Evolutionary conservation across 164 flowering plant species (phyloP).

Genomic region (Nymphaea colorata): DNA sequence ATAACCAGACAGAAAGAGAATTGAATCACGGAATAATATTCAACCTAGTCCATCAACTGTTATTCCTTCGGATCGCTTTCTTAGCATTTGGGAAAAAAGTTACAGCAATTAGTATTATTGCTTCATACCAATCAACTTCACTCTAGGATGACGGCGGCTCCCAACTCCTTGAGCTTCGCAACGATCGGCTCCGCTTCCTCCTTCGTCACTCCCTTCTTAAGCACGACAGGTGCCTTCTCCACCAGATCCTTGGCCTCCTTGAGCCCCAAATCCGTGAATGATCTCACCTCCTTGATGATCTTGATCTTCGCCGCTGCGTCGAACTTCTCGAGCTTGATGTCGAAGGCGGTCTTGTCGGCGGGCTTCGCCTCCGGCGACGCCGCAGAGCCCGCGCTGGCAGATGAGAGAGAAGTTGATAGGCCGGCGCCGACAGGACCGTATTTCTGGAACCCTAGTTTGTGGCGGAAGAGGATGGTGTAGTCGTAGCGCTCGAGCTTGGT

Average conservation of each 20-base stretch:
- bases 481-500: constrained; percentile 46
- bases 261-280: constrained; percentile 59
- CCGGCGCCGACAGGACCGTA: constrained; percentile 22
- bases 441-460: constrained; percentile 39
- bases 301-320: constrained; percentile 58
- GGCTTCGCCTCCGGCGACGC: constrained; percentile 11
- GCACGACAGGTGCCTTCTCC: constrained; percentile 50
- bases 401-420: too few species aligned
- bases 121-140: constrained; percentile 5
- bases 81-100: too few species aligned
- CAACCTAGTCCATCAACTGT: too few species aligned
- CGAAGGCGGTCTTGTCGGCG: constrained; percentile 54
- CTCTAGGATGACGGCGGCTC: constrained; percentile 52
- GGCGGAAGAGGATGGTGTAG: constrained; percentile 42
- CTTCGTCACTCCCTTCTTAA: constrained; percentile 50
- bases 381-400: neutral
- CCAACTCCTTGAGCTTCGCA: constrained; percentile 46
- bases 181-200: constrained; percentile 38
- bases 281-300: constrained; percentile 60
- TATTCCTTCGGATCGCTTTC: too few species aligned
- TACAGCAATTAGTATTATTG: too few species aligned
- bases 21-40: too few species aligned
- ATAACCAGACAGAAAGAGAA: too few species aligned
- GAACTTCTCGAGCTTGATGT: constrained; percentile 56
- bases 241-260: constrained; percentile 76